Evolutionary conservation across 2,329 filamentous ascomycete genomes (phyloP).

Genomic region (Aureobasidium melanogenum): DNA sequence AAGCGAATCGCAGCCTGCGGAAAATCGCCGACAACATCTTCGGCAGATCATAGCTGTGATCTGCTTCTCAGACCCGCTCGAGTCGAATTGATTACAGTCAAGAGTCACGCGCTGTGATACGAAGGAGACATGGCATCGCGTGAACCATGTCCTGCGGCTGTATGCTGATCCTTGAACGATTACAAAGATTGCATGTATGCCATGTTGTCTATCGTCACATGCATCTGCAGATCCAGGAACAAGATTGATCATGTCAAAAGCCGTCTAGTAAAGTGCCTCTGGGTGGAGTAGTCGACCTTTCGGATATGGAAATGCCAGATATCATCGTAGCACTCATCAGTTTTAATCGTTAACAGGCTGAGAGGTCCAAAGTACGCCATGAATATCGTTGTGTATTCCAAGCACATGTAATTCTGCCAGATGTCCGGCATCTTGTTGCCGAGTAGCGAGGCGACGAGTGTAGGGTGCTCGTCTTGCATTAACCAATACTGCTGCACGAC

Average conservation of each 20-base stretch:
- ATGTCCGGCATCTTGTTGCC: no score
- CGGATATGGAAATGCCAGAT: neutral
- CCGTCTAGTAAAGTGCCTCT: no score
- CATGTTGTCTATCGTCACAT: neutral
- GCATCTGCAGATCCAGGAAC: neutral
- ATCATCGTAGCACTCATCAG: neutral
- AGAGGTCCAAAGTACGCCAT: neutral
- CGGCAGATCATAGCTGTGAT: neutral
- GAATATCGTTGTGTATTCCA: neutral
- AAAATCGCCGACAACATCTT: neutral
- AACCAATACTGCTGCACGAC: neutral
- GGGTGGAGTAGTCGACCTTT: neutral
- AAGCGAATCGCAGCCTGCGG: neutral
- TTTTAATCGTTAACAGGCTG: neutral
- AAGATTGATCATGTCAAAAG: neutral
- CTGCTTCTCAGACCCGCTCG: neutral
- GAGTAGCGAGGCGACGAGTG: neutral
- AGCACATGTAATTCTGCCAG: neutral
- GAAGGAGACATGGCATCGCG: neutral
- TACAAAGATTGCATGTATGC: neutral
- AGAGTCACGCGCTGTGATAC: neutral
- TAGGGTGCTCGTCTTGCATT: neutral
- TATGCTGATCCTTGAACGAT: neutral
- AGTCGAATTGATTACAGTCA: neutral
- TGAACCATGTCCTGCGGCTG: neutral